These are phyloP conservation scores for Vanrija sp. DNA, from an alignment of 1,284 basidiomycete species.

Conservation along the genomic window DNA sequence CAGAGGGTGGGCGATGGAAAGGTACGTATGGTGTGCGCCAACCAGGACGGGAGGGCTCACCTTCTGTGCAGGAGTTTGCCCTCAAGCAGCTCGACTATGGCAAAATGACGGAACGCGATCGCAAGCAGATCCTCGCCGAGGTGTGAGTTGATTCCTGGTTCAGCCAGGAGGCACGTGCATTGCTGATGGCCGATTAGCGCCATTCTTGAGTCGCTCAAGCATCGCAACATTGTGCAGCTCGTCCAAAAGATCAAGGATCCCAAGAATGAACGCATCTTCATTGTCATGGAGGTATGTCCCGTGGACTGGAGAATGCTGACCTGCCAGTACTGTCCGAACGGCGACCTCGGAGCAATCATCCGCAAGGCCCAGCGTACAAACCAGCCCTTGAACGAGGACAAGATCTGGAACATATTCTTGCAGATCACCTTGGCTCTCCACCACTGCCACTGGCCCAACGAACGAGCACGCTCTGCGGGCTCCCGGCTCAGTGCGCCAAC, in stretches of 20 bases:
- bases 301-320: neutral
- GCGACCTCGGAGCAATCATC: slow-evolving; percentile 83
- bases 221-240: slow-evolving; percentile 80
- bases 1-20: slow-evolving; percentile 75
- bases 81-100: slow-evolving; percentile 95
- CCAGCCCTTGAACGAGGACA: slow-evolving; percentile 77
- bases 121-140: slow-evolving; percentile 95
- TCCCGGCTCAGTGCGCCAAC: neutral
- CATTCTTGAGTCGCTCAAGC: slow-evolving; percentile 88
- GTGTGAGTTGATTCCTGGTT: slow-evolving; percentile 62
- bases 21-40: slow-evolving; percentile 49
- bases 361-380: slow-evolving; percentile 53
- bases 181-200: slow-evolving; percentile 58
- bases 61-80: slow-evolving; percentile 65
- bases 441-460: slow-evolving; percentile 68
- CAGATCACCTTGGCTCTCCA: slow-evolving; percentile 87
- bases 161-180: neutral
- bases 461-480: slow-evolving; percentile 15
- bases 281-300: slow-evolving; percentile 74
- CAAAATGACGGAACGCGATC: slow-evolving; percentile 84
- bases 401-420: slow-evolving; percentile 90
- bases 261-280: slow-evolving; percentile 85
- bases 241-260: slow-evolving; percentile 69
- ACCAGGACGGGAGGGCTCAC: neutral
- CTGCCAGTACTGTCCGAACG: slow-evolving; percentile 78